Base-by-base conservation (phyloP, 306 rosid genomes). In the Citrullus mucosospermus region DNA sequence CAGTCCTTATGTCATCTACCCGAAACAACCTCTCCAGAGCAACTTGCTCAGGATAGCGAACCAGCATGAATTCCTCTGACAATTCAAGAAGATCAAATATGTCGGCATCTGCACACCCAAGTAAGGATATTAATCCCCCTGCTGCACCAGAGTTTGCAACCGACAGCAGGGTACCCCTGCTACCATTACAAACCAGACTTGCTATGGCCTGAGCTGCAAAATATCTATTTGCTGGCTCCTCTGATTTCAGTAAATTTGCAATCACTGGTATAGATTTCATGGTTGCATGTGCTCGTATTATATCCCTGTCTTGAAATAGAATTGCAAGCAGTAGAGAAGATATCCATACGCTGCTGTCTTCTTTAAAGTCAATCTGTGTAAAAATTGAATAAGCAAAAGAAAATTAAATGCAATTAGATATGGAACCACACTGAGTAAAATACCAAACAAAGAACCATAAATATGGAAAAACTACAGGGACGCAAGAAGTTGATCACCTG, bases 141-240 rank as follows among this genome's bases (percentile, higher is more conserved):
- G 99, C 99, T 60, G 99, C 98, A 78, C 99, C 97, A 77, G 99
- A 96, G 87, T 96, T 96, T 48, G 99, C 93, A 71, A 96, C 97
- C 50, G 99, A 96, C 58, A 96, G 83, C 79, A 96, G 97, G 70
- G 99, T 96, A 75, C 99, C 99, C 87, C 99, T 84, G 88, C 98
- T 96, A 78, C 99, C 99, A 82, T 96, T 92, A 84, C 97, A 96
- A 83, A 96, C 98, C 43, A 96, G 89, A 88, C 99, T 96, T 69
- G 97, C 92, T 41, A 91, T 81, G 75, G 95, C 83, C 87, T 96
- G 99, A 78, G 98, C 99, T 78, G 98, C 94, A 87, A 96, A 96
- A 84, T 96, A 96, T 87, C 87, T 92, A 86, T 93, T 90, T 50
- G 89, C 86, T 3, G 85, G 81, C 80, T 89, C 96, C 80, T 96